Evolutionary conservation across 805 yeast species (phyloP).

Genomic region (Deakozyma indianensis): DNA sequence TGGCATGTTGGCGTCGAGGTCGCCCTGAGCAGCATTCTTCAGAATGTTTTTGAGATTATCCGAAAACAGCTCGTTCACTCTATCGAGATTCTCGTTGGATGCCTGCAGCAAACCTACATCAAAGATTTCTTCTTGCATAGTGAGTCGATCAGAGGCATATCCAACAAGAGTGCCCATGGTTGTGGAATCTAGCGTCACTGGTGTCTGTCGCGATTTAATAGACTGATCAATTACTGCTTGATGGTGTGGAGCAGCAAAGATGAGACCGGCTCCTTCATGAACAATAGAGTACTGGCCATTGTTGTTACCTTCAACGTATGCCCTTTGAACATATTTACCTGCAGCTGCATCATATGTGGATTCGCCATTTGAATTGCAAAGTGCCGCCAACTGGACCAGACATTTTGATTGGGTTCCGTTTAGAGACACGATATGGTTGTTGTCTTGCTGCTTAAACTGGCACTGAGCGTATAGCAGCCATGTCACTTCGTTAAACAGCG

Average conservation of each 20-base stretch:
- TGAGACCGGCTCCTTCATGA: slow-evolving; percentile 13
- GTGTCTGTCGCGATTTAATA: slow-evolving; percentile 27
- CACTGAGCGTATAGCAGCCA: slow-evolving; percentile 56
- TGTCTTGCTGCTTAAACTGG: slow-evolving; percentile 19
- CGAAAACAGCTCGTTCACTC: slow-evolving; percentile 22
- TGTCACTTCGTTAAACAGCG: slow-evolving; percentile 37
- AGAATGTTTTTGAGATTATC: slow-evolving; percentile 14
- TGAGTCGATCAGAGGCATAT: slow-evolving; percentile 21
- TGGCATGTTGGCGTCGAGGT: slow-evolving; percentile 28
- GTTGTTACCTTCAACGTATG: slow-evolving; percentile 24
- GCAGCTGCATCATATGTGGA: slow-evolving; percentile 42
- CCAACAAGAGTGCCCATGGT: background rate
- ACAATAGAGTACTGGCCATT: slow-evolving; percentile 5
- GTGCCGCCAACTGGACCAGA: slow-evolving; percentile 46
- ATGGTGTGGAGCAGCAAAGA: slow-evolving; percentile 5
- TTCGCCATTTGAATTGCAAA: slow-evolving; percentile 21
- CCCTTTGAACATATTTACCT: slow-evolving; percentile 43
- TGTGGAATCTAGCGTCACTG: slow-evolving; percentile 15
- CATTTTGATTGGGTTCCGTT: slow-evolving; percentile 30
- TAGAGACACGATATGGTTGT: slow-evolving; percentile 30
- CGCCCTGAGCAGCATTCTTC: slow-evolving; percentile 27
- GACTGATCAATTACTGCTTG: slow-evolving; percentile 26
- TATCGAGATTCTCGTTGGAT: slow-evolving; percentile 29
- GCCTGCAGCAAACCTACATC: slow-evolving; percentile 30
- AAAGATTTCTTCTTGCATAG: slow-evolving; percentile 27